phyloP scores from a whole-genome alignment of 2,329 filamentous ascomycete genomes.

The Didymella sp. region DNA sequence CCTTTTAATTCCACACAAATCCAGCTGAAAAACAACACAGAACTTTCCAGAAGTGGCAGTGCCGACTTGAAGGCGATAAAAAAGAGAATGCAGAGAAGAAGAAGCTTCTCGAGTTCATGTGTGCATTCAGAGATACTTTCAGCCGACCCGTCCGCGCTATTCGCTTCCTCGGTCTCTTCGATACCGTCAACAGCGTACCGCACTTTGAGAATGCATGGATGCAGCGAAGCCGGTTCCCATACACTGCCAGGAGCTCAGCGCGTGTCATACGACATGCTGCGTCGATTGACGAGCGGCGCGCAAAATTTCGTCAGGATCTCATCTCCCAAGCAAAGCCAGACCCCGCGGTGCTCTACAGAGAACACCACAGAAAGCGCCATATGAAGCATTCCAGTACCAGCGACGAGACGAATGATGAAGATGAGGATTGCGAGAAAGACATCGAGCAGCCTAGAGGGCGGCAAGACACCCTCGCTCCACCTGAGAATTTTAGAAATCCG shows the following conservation, averaged over 20 bases:
- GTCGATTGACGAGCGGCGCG: conserved; percentile 72
- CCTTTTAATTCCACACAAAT: background rate
- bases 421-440: conserved; percentile 19
- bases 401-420: conserved; percentile 19
- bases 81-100: conserved; percentile 60
- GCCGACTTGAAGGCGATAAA: conserved; percentile 52
- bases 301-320: conserved; percentile 75
- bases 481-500: conserved; percentile 39
- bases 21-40: conserved; percentile 16
- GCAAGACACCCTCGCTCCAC: conserved; percentile 37
- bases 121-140: conserved; percentile 81
- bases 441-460: conserved; percentile 26
- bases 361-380: conserved; percentile 33
- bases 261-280: conserved; percentile 72
- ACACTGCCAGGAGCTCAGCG: conserved; percentile 63
- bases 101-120: conserved; percentile 77
- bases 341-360: conserved; percentile 38
- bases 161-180: conserved; percentile 78
- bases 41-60: conserved; percentile 76
- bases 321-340: conserved; percentile 58
- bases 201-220: conserved; percentile 78
- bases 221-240: conserved; percentile 77
- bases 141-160: conserved; percentile 76
- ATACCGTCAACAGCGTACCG: conserved; percentile 82
- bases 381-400: conserved; percentile 20